phyloP scores from a whole-genome alignment of 208 protist species.

The Wallacemonas sp. region DNA sequence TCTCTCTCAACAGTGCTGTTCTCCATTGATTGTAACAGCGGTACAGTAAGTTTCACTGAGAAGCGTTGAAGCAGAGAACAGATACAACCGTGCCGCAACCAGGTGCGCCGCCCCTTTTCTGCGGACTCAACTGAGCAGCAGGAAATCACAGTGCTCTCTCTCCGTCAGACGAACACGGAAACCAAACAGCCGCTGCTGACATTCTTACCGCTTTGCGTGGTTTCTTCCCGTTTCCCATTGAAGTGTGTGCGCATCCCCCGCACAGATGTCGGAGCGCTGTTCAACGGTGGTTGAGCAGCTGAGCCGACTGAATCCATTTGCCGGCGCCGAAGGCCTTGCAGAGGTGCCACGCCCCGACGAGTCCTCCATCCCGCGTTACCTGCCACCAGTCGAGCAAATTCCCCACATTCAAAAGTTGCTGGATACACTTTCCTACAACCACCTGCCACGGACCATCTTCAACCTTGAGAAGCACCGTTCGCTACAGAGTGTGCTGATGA shows the following conservation, averaged over 20 bases:
- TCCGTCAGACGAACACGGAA: no score
- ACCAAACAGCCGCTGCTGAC: no score
- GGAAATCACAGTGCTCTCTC: no score
- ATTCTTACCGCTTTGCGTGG: no score
- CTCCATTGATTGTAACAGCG: no score
- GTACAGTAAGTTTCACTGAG: no score
- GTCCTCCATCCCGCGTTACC: conserved; percentile 47
- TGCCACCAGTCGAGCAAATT: conserved; percentile 55
- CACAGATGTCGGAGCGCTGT: conserved; percentile 8
- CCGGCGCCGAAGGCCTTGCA: conserved; percentile 40
- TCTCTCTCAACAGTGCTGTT: no score
- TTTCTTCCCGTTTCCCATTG: no score
- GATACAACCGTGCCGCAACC: no score
- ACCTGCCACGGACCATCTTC: conserved; percentile 90
- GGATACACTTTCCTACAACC: conserved; percentile 85
- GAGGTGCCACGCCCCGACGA: conserved; percentile 74
- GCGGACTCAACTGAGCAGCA: no score
- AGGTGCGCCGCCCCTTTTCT: no score
- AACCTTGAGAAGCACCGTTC: conserved; percentile 88
- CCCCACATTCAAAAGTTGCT: conserved; percentile 73
- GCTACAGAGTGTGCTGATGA: conserved; percentile 80
- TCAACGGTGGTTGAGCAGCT: conserved; percentile 59
- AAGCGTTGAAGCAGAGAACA: no score
- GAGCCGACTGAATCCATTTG: conserved; percentile 67
- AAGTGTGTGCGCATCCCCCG: neutral